Base-by-base conservation (phyloP, 257 asterid species). In the Solanum rostratum region DNA sequence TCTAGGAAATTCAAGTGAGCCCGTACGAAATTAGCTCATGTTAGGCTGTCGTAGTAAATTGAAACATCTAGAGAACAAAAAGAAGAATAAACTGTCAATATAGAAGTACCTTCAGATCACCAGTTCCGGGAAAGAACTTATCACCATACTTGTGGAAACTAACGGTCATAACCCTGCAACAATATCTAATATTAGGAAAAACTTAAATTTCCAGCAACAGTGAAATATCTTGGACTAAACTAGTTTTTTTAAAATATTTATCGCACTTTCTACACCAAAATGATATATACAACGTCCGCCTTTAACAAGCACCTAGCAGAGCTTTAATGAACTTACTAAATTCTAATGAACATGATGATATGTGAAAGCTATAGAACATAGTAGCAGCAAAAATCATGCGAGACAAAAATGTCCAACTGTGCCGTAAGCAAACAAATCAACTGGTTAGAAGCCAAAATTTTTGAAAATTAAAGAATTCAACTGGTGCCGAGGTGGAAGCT, bases 61-160 rank as follows among this genome's bases (percentile, higher is more conserved):
- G 24, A 49, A 46, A 70, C 49, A 49, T 76, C 62, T 49, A 49
- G 62, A 49, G 57, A 78, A 84, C 43, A 57, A 86, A 39, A 57
- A 49, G 46, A 81, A 70, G 70, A 84, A 78, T 79, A 76, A 55
- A 87, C 79, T 52, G 85, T 33, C 62, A 68, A 46, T 78, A 68
- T 87, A 82, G 86, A 85, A 85, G 90, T 90, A 97, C 99, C 98
- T 97, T 97, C 84, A 92, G 92, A 90, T 97, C 98, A 81, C 99
- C 99, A 33, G 98, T 97, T 86, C 97, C 99, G 62, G 99, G 99
- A 85, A 97, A 97, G 92, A 97, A 97, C 88, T 89, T 46, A 91
- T 97, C 99, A 55, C 99, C 99, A 76, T 90, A 95, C 92, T 97
- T 95, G 92, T 97, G 99, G 89, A 97, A 97, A 90, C 99, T 97